Percentiles rank a stretch among this genome's conserved stretches.
Conservation (phyloP, 495 filamentous ascomycete genomes). For the Penicillium cosmopolitanum region DNA sequence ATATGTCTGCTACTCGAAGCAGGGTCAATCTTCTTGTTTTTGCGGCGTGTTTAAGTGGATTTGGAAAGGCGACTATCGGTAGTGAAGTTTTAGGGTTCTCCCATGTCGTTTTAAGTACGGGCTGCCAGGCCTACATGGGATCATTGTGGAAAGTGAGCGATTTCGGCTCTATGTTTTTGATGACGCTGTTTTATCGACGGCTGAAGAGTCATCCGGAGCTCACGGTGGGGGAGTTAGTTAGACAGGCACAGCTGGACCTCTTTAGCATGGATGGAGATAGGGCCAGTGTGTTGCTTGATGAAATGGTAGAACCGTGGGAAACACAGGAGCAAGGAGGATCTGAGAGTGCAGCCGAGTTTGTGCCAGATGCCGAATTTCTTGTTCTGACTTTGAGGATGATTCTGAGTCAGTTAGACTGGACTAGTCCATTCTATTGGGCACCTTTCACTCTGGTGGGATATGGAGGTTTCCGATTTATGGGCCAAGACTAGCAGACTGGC, state of each 20-base stretch:
- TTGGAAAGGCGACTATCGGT: slow-evolving; percentile 29
- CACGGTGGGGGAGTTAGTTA: slow-evolving; percentile 24
- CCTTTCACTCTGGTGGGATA: slow-evolving; percentile 33
- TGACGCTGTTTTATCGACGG: slow-evolving; percentile 36
- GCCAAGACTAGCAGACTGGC: slow-evolving; percentile 1
- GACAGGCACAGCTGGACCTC: slow-evolving; percentile 28
- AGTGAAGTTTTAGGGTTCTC: slow-evolving; percentile 37
- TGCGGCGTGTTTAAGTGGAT: slow-evolving; percentile 34
- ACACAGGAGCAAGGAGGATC: slow-evolving; percentile 15
- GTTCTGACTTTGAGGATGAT: slow-evolving; percentile 28
- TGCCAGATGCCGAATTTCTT: slow-evolving; percentile 28
- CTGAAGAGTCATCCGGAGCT: slow-evolving; percentile 17
- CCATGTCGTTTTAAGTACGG: slow-evolving; percentile 33
- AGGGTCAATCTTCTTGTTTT: slow-evolving; percentile 34
- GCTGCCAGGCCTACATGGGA: slow-evolving; percentile 36
- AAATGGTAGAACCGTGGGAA: slow-evolving; percentile 14
- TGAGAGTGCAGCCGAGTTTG: slow-evolving; percentile 23
- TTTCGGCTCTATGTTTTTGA: slow-evolving; percentile 37
- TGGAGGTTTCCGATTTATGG: slow-evolving; percentile 38
- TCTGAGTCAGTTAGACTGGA: slow-evolving; percentile 30
- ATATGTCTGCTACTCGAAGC: slow-evolving; percentile 32
- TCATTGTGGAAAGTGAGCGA: slow-evolving; percentile 37
- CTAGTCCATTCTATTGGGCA: slow-evolving; percentile 34
- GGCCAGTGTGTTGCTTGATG: slow-evolving; percentile 24
- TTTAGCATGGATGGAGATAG: slow-evolving; percentile 27